Percentiles rank a stretch among this genome's conserved stretches.
Evolutionary conservation across 345 rosid species (phyloP).

Genomic region (Hevea brasiliensis): DNA sequence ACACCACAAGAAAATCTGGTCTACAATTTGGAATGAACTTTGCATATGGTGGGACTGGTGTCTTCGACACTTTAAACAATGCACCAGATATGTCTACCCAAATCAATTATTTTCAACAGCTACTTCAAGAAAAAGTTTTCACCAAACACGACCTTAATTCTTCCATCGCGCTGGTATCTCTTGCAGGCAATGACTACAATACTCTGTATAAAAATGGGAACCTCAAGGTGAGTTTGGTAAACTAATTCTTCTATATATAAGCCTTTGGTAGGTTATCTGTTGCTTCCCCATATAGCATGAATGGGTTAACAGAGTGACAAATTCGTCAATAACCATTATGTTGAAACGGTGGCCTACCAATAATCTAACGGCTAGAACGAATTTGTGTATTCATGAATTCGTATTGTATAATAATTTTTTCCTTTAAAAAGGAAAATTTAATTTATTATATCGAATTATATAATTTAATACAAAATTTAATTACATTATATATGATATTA

Average conservation of each 20-base stretch:
- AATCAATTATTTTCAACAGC: constrained; percentile 49
- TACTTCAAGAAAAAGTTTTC: constrained; percentile 8
- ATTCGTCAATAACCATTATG: too few species aligned
- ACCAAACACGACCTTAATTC: constrained; percentile 15
- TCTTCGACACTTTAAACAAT: constrained; percentile 46
- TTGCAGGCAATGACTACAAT: constrained; percentile 24
- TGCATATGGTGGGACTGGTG: constrained; percentile 85
- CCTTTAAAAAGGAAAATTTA: too few species aligned
- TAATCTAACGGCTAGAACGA: too few species aligned
- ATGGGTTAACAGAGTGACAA: too few species aligned
- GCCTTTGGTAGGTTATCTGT: not conserved
- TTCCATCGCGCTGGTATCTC: constrained; percentile 17
- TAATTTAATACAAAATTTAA: too few species aligned
- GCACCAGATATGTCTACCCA: constrained; percentile 76
- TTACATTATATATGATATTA: too few species aligned
- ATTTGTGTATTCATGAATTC: too few species aligned
- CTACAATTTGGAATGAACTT: constrained; percentile 64
- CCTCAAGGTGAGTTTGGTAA: constrained; percentile 14
- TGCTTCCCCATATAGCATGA: not conserved
- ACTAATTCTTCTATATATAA: not conserved
- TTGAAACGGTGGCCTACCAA: too few species aligned
- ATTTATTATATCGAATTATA: too few species aligned
- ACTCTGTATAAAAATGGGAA: constrained; percentile 5
- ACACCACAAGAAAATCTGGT: constrained; percentile 19
- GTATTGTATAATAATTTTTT: too few species aligned